Evolutionary conservation across 1,139 yeast genomes (phyloP).

Genomic region (Pichia sp.): DNA sequence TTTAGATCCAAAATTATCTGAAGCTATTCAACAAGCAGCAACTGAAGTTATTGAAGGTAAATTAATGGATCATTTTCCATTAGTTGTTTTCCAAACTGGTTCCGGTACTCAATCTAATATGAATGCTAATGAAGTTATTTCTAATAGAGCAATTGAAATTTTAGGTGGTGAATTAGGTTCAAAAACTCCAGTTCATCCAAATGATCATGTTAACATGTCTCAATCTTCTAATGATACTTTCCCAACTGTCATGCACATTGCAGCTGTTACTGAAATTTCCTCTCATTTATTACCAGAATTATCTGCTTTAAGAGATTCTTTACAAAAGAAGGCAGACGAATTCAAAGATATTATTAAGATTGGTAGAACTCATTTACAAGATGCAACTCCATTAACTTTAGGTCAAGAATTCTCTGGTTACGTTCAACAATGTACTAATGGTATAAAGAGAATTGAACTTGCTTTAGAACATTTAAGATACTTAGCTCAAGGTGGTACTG

Average conservation of each 20-base stretch:
- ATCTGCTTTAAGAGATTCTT: conserved; percentile 66
- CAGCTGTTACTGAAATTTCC: conserved; percentile 88
- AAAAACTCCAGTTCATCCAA: conserved; percentile 93
- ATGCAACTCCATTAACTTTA: conserved; percentile 94
- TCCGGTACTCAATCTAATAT: conserved; percentile 98
- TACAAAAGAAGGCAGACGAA: conserved; percentile 72
- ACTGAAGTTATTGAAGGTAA: conserved; percentile 92
- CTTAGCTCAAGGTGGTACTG: conserved; percentile 99
- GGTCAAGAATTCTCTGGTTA: conserved; percentile 98
- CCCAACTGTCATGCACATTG: conserved; percentile 99
- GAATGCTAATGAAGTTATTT: conserved; percentile 98
- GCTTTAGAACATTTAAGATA: conserved; percentile 68
- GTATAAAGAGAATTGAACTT: conserved; percentile 78
- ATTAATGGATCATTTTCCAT: conserved; percentile 89
- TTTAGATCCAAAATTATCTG: conserved; percentile 75
- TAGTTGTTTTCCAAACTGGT: conserved; percentile 98
- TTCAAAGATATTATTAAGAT: conserved; percentile 87
- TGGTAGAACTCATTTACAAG: conserved; percentile 98
- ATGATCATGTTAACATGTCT: conserved; percentile 97
- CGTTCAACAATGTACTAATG: conserved; percentile 86
- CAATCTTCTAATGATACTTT: conserved; percentile 97
- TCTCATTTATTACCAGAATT: conserved; percentile 73
- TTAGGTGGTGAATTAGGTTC: conserved; percentile 90
- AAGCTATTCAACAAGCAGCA: conserved; percentile 89
- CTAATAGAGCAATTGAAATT: conserved; percentile 94